Evolutionary conservation across 345 rosid genomes (phyloP).

Genomic region (Balakata baccata): DNA sequence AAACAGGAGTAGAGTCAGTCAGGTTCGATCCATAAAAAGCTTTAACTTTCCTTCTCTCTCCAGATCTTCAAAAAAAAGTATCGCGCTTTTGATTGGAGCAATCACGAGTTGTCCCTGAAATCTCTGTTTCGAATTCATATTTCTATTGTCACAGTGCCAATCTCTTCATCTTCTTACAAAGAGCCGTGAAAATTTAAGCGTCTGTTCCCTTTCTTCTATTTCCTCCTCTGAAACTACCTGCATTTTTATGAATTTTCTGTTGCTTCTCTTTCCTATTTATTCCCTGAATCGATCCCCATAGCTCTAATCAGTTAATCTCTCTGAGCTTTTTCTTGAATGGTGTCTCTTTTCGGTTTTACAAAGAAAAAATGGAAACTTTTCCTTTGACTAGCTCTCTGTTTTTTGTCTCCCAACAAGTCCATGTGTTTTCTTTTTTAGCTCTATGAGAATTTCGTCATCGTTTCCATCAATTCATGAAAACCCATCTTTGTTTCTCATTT

Average conservation of each 20-base stretch:
- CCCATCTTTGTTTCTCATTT: constrained; percentile 30
- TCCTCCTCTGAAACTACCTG: constrained; percentile 6
- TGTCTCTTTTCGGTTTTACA: constrained; percentile 1
- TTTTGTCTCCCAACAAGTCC: neutral
- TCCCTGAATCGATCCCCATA: neutral
- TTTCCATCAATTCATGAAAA: constrained; percentile 50
- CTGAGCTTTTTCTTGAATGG: neutral
- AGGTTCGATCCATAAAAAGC: constrained; percentile 18
- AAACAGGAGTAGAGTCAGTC: neutral
- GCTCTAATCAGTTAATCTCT: neutral
- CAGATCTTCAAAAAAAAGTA: no score
- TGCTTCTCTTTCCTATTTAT: constrained; percentile 16
- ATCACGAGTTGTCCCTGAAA: constrained; percentile 88
- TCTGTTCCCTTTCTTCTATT: constrained; percentile 20
- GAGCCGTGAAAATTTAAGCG: neutral
- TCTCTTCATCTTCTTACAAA: constrained; percentile 3
- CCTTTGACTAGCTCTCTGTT: constrained; percentile 8
- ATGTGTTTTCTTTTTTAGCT: constrained; percentile 18
- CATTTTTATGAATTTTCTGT: constrained; percentile 15
- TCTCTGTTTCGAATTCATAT: constrained; percentile 60
- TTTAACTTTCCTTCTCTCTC: no score
- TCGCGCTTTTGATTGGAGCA: constrained; percentile 56
- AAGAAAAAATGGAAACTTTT: constrained; percentile 13
- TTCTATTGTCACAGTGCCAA: constrained; percentile 32
- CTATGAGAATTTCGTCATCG: constrained; percentile 8